Evolutionary conservation across 2,329 filamentous ascomycete species (phyloP), one percentile per base, ranked within the genome.

Genomic region (Colletotrichum salicis): DNA sequence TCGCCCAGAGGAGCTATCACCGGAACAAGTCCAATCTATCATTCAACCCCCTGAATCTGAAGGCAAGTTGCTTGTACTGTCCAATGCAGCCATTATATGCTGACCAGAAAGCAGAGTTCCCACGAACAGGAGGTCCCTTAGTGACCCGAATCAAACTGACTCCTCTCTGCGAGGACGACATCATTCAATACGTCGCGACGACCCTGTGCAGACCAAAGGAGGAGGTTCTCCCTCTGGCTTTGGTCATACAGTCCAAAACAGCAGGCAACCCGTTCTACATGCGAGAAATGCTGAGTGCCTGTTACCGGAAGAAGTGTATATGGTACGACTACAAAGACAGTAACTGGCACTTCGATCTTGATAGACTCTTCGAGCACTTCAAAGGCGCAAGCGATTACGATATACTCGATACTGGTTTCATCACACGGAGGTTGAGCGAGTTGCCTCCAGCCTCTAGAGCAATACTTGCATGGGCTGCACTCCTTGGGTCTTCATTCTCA

Each of bases 191-290:
- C 77, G 94, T 98, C 27, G 90, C 94, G 8, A 87, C 91, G 51
- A 97, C 95, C 0, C 88, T 98, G 60, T 94, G 93, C 77, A 88
- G 94, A 67, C 85, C 90, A 0, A 88, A 88, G 69, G 90, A 94
- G 41, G 93, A 94, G 58, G 89, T 96, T 1, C 84, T 93, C 1
- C 92, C 95, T 0, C 85, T 98, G 22, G 93, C 94, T 2, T 89
- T 95, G 7, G 93, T 97, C 11, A 90, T 98, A 6, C 93, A 97
- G 79, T 95, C 96, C 77, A 97, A 96, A 82, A 96, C 94, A 10
- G 89, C 89, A 31, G 95, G 95, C 1, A 97, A 97, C 73, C 92
- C 95, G 0, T 98, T 97, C 77, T 97, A 96, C 77, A 93, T 97
- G 80, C 89, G 94, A 67, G 94, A 97, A 82, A 97, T 98, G 88